A percentile compares a stretch with the other conserved stretches of the same genome.
Evolutionary conservation across 495 filamentous ascomycete genomes (phyloP).

Genomic region (Xylaria sp.): DNA sequence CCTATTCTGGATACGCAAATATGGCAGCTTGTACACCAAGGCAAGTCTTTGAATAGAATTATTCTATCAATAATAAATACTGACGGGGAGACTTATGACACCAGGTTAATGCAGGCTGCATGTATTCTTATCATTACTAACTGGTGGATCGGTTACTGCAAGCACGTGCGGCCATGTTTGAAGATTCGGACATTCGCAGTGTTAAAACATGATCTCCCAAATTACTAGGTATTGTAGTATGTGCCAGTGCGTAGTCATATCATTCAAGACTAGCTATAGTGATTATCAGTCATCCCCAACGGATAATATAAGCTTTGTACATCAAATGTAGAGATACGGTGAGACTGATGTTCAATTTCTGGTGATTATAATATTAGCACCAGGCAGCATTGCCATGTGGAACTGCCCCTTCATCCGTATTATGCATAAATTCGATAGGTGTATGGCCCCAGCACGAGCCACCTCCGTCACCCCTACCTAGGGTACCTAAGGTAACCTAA

Average conservation of each 20-base stretch:
- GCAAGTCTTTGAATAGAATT: neutral
- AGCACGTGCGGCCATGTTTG: neutral
- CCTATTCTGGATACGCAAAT: neutral
- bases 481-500: too few species aligned
- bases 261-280: neutral
- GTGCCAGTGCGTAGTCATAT: neutral
- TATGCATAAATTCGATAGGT: neutral
- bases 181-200: neutral
- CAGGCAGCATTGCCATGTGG: too few species aligned
- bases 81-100: neutral
- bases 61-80: neutral
- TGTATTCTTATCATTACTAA: too few species aligned
- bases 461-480: neutral
- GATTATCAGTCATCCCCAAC: neutral
- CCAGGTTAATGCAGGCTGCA: neutral
- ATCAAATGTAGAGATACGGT: neutral
- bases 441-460: neutral
- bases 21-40: neutral
- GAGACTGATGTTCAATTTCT: neutral
- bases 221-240: neutral
- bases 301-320: neutral
- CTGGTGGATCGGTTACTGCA: neutral
- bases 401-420: neutral
- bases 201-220: neutral
- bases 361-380: too few species aligned